phyloP scores from a whole-genome alignment of 1,284 basidiomycete genomes.

The Boletus hoseneyae region DNA sequence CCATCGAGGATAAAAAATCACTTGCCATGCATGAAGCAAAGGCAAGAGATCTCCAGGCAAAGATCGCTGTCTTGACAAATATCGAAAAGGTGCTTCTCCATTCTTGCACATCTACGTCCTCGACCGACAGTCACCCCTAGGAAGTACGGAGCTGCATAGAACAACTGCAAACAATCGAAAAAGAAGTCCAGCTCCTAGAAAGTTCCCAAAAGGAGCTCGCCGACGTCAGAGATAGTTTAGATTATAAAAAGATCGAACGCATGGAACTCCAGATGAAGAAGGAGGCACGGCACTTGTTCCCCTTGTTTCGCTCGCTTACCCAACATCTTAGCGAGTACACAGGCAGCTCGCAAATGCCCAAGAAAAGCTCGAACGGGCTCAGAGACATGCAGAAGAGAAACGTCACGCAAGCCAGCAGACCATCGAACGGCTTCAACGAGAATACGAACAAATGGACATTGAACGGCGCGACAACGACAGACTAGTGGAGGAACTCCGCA shows the following conservation, averaged over 20 bases:
- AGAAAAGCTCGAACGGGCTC: constrained; percentile 72
- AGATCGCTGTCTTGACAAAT: constrained; percentile 63
- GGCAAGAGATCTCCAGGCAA: constrained; percentile 70
- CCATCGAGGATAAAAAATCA: constrained; percentile 58
- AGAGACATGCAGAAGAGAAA: constrained; percentile 73
- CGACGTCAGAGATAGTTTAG: constrained; percentile 61
- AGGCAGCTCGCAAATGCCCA: constrained; percentile 74
- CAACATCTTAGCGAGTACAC: constrained; percentile 55
- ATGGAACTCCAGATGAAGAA: constrained; percentile 63
- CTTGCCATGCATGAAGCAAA: constrained; percentile 65
- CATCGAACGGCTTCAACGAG: constrained; percentile 66
- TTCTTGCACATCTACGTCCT: background rate
- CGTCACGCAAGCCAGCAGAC: constrained; percentile 62
- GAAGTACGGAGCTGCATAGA: constrained; percentile 67
- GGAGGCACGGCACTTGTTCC: constrained; percentile 46
- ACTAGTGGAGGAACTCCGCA: constrained; percentile 68
- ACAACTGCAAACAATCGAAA: constrained; percentile 68
- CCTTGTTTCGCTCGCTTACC: background rate
- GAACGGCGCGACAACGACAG: constrained; percentile 74
- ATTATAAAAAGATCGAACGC: constrained; percentile 67
- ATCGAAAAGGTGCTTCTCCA: constrained; percentile 62
- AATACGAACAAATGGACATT: constrained; percentile 73
- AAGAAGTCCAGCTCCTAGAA: constrained; percentile 62
- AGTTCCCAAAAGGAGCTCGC: constrained; percentile 59
- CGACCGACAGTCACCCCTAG: constrained; percentile 35